These are phyloP conservation scores for Hypocrella siamensis DNA, from an alignment of 2,329 filamentous ascomycete genomes.

Conservation along the genomic window DNA sequence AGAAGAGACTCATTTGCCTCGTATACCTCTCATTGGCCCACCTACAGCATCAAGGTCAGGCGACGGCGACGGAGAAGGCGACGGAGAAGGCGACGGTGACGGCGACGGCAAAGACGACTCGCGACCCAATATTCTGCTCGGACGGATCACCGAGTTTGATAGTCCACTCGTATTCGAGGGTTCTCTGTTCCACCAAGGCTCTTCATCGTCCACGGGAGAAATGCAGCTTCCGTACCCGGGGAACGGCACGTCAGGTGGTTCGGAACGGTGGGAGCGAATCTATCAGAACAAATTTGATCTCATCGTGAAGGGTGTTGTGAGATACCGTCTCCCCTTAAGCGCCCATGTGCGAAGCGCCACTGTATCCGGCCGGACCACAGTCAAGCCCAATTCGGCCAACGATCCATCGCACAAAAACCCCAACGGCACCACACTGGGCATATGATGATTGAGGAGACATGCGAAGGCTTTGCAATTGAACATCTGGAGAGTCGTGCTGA, in stretches of 20 bases:
- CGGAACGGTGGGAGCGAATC: conserved; percentile 78
- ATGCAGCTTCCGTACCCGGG: conserved; percentile 71
- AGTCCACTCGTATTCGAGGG: conserved; percentile 80
- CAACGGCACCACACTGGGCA: conserved; percentile 48
- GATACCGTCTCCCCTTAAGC: conserved; percentile 56
- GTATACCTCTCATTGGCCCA: conserved; percentile 21
- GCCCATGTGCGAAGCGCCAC: conserved; percentile 42
- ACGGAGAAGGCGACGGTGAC: too few species aligned
- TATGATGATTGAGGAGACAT: neutral
- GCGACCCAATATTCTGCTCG: conserved; percentile 74
- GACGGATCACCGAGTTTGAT: conserved; percentile 74
- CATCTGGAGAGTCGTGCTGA: too few species aligned
- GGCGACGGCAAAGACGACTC: conserved; percentile 46
- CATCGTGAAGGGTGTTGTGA: conserved; percentile 78
- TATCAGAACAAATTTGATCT: conserved; percentile 86
- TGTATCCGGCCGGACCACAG: conserved; percentile 41
- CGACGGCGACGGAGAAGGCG: too few species aligned
- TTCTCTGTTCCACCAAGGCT: conserved; percentile 64
- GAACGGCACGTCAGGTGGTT: conserved; percentile 76
- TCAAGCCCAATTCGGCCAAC: conserved; percentile 47
- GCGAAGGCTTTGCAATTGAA: too few species aligned
- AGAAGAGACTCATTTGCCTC: conserved; percentile 11
- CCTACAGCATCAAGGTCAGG: conserved; percentile 15
- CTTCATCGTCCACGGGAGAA: conserved; percentile 63
- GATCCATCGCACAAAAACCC: conserved; percentile 48